Conservation (phyloP, 352 stramenopile genomes). For the Phytophthora fragariaefolia region DNA sequence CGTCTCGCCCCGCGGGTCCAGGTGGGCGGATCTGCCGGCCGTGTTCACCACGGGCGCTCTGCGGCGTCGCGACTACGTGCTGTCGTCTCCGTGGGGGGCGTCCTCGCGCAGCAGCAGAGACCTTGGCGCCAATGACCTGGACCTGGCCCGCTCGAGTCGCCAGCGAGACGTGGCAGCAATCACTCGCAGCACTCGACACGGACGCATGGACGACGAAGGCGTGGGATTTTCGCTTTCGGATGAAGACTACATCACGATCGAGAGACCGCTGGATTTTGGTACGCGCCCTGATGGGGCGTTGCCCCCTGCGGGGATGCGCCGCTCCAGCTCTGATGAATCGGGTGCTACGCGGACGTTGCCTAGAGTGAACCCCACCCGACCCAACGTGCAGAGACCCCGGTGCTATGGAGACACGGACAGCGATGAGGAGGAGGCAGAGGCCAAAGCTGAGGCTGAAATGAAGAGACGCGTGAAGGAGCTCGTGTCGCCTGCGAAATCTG, state of each 20-base stretch:
- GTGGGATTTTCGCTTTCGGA: constrained; percentile 63
- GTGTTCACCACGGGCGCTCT: constrained; percentile 49
- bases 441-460: constrained; percentile 32
- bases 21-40: constrained; percentile 41
- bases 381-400: constrained; percentile 22
- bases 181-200: constrained; percentile 47
- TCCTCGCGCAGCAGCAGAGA: constrained; percentile 26
- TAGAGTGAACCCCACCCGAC: constrained; percentile 25
- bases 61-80: constrained; percentile 46
- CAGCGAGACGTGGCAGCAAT: constrained; percentile 36
- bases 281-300: constrained; percentile 9
- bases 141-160: constrained; percentile 29
- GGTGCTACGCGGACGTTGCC: constrained; percentile 19
- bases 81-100: constrained; percentile 54
- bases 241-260: constrained; percentile 74
- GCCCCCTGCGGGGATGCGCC: constrained; percentile 9
- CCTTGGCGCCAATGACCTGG: constrained; percentile 42
- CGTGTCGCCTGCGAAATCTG: constrained; percentile 56
- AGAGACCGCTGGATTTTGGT: constrained; percentile 47
- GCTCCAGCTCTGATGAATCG: constrained; percentile 30
- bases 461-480: constrained; percentile 45
- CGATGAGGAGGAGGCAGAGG: constrained; percentile 15
- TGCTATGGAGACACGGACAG: constrained; percentile 4
- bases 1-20: constrained; percentile 42
- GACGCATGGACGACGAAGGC: constrained; percentile 39